phyloP scores from a whole-genome alignment of 2,329 filamentous ascomycete species.

The Cladophialophora psammophila region DNA sequence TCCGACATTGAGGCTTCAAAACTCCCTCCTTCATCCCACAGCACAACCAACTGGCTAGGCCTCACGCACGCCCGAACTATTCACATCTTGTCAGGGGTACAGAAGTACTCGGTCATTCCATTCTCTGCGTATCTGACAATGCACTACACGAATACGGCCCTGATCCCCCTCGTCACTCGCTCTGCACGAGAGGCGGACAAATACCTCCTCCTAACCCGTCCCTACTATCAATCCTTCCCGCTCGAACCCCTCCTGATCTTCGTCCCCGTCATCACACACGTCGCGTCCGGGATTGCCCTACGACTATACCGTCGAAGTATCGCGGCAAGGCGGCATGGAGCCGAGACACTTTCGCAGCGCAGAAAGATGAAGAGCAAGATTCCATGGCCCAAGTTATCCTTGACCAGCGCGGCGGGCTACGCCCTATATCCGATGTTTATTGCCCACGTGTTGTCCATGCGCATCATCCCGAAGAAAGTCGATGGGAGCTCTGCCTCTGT shows the following conservation, averaged over 20 bases:
- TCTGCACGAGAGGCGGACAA: conserved; percentile 78
- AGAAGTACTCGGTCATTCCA: conserved; percentile 88
- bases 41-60: conserved; percentile 53
- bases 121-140: conserved; percentile 78
- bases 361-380: conserved; percentile 41
- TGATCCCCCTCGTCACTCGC: conserved; percentile 77
- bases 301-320: conserved; percentile 77
- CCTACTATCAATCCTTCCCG: conserved; percentile 85
- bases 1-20: conserved; percentile 49
- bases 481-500: conserved; percentile 89
- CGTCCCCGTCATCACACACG: conserved; percentile 76
- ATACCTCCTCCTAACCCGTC: conserved; percentile 87
- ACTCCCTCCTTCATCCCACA: conserved; percentile 39
- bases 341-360: conserved; percentile 63
- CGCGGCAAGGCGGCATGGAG: conserved; percentile 77
- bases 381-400: conserved; percentile 75
- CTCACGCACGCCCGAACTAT: conserved; percentile 32
- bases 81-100: conserved; percentile 67
- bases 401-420: conserved; percentile 77
- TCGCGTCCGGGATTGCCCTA: conserved; percentile 77
- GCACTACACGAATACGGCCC: conserved; percentile 80
- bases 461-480: conserved; percentile 74
- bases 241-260: conserved; percentile 81
- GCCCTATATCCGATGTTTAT: conserved; percentile 69
- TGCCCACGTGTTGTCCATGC: conserved; percentile 78